Evolutionary conservation across 78 protist genomes (phyloP).

Genomic region (Dictyostelium intermedium): DNA sequence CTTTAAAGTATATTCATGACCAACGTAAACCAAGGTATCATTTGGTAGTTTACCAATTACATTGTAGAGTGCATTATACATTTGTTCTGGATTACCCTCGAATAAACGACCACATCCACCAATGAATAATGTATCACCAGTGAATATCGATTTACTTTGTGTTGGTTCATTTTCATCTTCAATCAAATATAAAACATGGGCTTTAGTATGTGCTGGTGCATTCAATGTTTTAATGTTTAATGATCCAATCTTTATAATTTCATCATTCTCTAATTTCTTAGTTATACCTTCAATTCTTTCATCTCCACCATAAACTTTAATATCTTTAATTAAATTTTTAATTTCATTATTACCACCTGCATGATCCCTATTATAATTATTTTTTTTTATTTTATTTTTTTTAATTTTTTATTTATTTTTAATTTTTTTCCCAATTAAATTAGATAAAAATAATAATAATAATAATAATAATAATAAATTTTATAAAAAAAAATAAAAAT

Average conservation of each 20-base stretch:
- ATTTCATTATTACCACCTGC: slow-evolving; percentile 84
- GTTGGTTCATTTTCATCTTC: background rate
- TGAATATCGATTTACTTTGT: slow-evolving; percentile 41
- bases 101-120: slow-evolving; percentile 91
- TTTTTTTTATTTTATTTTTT: too few relatives aligned
- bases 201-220: slow-evolving; percentile 91
- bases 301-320: slow-evolving; percentile 82
- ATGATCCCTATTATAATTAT: slow-evolving; percentile 78
- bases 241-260: slow-evolving; percentile 52
- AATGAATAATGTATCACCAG: slow-evolving; percentile 93
- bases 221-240: background rate
- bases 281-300: slow-evolving; percentile 73
- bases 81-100: slow-evolving; percentile 86
- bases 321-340: background rate
- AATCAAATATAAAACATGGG: slow-evolving; percentile 59
- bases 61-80: slow-evolving; percentile 63
- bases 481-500: background rate
- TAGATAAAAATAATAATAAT: background rate
- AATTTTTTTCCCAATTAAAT: too few relatives aligned
- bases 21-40: slow-evolving; percentile 79
- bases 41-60: slow-evolving; percentile 71
- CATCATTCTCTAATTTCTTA: slow-evolving; percentile 14
- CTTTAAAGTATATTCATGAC: slow-evolving; percentile 91
- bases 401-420: too few relatives aligned
- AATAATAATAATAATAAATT: background rate